Percentiles rank a stretch among this genome's conserved stretches.
These are phyloP conservation scores for Hemisphaericaspora xylofermentans DNA, from an alignment of 1,139 yeast species.

Conservation along the genomic window DNA sequence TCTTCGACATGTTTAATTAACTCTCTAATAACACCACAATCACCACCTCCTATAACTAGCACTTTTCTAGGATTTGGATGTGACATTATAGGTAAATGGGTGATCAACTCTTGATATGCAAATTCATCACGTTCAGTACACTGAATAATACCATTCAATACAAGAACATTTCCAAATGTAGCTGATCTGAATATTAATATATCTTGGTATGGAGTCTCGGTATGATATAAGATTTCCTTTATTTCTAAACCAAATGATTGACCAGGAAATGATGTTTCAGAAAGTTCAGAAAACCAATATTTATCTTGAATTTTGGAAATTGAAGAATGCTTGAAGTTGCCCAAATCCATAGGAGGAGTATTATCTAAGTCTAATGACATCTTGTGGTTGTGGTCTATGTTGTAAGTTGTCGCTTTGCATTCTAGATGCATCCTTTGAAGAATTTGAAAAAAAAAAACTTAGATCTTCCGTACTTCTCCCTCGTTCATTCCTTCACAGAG, in stretches of 20 bases:
- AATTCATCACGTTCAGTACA: slow-evolving; percentile 89
- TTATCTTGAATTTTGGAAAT: slow-evolving; percentile 23
- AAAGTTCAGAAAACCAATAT: slow-evolving; percentile 45
- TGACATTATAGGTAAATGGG: slow-evolving; percentile 74
- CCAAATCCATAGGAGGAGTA: slow-evolving; percentile 15
- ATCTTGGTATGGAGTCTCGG: slow-evolving; percentile 40
- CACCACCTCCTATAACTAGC: slow-evolving; percentile 91
- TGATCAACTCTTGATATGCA: slow-evolving; percentile 86
- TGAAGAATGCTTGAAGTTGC: slow-evolving; percentile 27
- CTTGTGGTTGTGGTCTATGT: too few species aligned
- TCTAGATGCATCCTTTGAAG: too few species aligned
- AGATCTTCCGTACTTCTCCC: too few species aligned
- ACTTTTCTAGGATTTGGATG: slow-evolving; percentile 75
- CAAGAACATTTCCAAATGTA: slow-evolving; percentile 80
- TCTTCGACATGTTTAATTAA: slow-evolving; percentile 65
- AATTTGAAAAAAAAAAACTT: too few species aligned
- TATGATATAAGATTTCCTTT: slow-evolving; percentile 34
- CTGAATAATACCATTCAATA: slow-evolving; percentile 83
- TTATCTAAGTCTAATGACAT: slow-evolving; percentile 7
- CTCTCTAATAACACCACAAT: slow-evolving; percentile 89
- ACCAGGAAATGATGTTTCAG: slow-evolving; percentile 41
- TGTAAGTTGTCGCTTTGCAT: too few species aligned
- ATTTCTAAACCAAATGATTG: slow-evolving; percentile 44
- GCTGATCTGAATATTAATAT: slow-evolving; percentile 71
- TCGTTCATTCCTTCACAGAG: too few species aligned